Conservation (phyloP, 2,329 filamentous ascomycete genomes). For the Arthrobotrys conoides region DNA sequence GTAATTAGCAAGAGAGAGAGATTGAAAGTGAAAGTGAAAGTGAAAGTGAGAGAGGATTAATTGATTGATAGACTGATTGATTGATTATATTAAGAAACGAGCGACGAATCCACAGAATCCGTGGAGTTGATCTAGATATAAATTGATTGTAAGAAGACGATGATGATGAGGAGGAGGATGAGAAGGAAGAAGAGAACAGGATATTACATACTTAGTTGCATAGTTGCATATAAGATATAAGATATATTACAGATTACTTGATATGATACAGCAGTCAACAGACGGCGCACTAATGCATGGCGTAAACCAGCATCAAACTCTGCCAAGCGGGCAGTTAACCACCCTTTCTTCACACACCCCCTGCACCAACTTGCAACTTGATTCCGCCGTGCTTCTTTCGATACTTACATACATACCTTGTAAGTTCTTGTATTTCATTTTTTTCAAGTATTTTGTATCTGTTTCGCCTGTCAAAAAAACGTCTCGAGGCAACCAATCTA, state of each 20-base stretch:
- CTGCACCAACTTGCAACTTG: conserved; percentile 21
- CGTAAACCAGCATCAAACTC: conserved; percentile 50
- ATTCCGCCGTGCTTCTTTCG: conserved; percentile 19
- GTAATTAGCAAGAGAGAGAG: not conserved
- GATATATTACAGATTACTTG: not conserved
- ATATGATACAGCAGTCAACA: not conserved
- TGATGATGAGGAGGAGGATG: not conserved
- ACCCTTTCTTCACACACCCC: conserved; percentile 7
- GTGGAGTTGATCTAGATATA: not conserved
- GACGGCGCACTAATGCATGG: conserved; percentile 28
- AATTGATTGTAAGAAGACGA: not conserved
- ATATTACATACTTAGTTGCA: no score
- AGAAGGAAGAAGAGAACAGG: not conserved
- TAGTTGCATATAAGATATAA: not conserved
- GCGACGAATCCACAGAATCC: conserved; percentile 23
- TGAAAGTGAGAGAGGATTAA: conserved; percentile 13
- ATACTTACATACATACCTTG: no score
- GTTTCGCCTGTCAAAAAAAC: conserved; percentile 6
- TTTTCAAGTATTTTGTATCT: not conserved
- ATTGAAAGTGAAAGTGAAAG: not conserved
- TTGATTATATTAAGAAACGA: conserved; percentile 18
- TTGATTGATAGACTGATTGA: not conserved
- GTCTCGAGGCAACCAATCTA: conserved; percentile 1
- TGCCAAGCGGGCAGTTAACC: conserved; percentile 36
- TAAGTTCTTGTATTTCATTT: not conserved